Evolutionary conservation across 495 filamentous ascomycete species (phyloP).

Genomic region (Tuber borchii): DNA sequence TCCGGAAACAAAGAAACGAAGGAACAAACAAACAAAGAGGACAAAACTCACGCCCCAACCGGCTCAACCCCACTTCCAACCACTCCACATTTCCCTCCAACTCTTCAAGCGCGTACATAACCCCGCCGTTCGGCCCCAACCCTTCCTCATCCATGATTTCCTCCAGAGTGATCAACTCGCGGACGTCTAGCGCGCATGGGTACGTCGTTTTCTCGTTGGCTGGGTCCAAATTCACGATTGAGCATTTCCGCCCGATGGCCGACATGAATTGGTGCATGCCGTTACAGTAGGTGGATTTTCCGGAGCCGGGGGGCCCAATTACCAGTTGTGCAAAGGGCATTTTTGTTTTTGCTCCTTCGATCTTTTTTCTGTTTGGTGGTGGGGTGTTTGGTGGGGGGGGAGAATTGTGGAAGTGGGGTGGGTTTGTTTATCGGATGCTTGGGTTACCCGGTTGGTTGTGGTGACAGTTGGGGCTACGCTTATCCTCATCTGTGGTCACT

Average conservation of each 20-base stretch:
- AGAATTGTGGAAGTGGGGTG: not conserved
- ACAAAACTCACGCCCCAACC: slow-evolving; percentile 53
- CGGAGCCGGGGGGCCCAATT: slow-evolving; percentile 84
- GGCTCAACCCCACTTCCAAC: slow-evolving; percentile 70
- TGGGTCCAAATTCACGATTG: slow-evolving; percentile 91
- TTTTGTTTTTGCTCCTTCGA: not conserved
- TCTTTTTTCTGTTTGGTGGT: not conserved
- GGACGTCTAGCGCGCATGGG: slow-evolving; percentile 82
- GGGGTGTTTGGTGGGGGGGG: not conserved
- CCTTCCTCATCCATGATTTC: slow-evolving; percentile 92
- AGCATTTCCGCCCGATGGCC: slow-evolving; percentile 89
- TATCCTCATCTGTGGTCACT: not conserved
- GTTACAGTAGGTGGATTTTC: slow-evolving; percentile 96
- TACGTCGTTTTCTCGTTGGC: slow-evolving; percentile 82
- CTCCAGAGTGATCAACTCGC: slow-evolving; percentile 78
- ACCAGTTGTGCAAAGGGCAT: slow-evolving; percentile 56
- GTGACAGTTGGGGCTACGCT: not conserved
- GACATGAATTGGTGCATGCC: slow-evolving; percentile 97
- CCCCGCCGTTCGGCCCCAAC: slow-evolving; percentile 84
- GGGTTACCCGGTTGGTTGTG: not conserved
- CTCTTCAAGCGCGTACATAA: slow-evolving; percentile 91
- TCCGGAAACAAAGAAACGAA: slow-evolving; percentile 15
- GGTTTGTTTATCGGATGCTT: not conserved
- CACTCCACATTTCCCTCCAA: slow-evolving; percentile 87
- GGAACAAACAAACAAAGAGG: not conserved